Evolutionary conservation across 1,284 basidiomycete species (phyloP).

Genomic region (Ceratobasidium sp.): DNA sequence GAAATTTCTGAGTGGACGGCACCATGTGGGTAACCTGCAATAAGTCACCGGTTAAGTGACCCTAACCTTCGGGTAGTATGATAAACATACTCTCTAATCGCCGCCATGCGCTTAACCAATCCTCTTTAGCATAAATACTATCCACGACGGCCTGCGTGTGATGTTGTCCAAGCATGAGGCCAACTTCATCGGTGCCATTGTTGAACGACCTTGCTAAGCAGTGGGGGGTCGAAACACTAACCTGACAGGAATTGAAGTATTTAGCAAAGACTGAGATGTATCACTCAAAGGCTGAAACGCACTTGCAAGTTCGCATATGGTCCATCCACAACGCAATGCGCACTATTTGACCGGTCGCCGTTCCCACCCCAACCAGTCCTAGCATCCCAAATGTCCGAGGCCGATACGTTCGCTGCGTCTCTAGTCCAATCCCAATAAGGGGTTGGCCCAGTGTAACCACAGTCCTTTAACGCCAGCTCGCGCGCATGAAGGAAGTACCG

Average conservation of each 20-base stretch:
- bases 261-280: too few species aligned
- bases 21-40: not conserved
- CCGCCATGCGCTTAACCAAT: too few species aligned
- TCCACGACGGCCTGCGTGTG: not conserved
- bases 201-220: not conserved
- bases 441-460: not conserved
- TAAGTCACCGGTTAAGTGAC: not conserved
- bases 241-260: too few species aligned
- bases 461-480: not conserved
- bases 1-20: not conserved
- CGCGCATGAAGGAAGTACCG: not conserved
- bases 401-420: not conserved
- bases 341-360: not conserved
- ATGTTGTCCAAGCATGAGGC: too few species aligned
- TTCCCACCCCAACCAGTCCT: not conserved
- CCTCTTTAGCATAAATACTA: not conserved
- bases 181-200: too few species aligned
- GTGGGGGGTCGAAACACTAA: not conserved
- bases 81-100: too few species aligned
- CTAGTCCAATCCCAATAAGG: not conserved
- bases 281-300: too few species aligned
- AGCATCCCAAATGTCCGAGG: not conserved
- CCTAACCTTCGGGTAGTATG: too few species aligned
- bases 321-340: not conserved
- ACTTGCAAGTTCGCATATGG: not conserved